Evolutionary conservation across 2,329 filamentous ascomycete species (phyloP).

Genomic region (Tothia fuscella): DNA sequence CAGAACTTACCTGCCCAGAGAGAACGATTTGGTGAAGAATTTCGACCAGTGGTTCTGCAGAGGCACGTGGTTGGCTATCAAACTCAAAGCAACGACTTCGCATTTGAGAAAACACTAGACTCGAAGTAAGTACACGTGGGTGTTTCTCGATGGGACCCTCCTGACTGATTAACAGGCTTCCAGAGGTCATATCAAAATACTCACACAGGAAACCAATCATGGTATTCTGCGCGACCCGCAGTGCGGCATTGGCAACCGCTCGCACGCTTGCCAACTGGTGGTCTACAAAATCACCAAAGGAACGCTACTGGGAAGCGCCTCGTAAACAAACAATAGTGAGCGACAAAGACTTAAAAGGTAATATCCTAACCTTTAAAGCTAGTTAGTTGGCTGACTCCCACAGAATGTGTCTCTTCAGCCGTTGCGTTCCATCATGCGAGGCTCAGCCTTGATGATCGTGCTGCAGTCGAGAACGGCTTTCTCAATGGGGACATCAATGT

Average conservation of each 20-base stretch:
- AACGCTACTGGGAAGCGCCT: constrained; percentile 54
- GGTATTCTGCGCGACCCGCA: constrained; percentile 70
- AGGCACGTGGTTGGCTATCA: constrained; percentile 68
- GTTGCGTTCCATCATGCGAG: constrained; percentile 79
- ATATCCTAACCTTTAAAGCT: background rate
- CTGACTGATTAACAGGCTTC: constrained; percentile 37
- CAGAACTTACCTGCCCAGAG: constrained; percentile 51
- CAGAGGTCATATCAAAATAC: constrained; percentile 53
- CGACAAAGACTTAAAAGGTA: constrained; percentile 8
- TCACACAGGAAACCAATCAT: constrained; percentile 64
- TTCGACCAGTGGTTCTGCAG: constrained; percentile 63
- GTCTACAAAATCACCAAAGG: constrained; percentile 35
- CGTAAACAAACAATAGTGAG: constrained; percentile 37
- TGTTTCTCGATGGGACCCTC: background rate
- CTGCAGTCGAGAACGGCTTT: constrained; percentile 55
- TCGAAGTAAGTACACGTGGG: constrained; percentile 32
- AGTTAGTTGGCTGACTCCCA: background rate
- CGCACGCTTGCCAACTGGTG: constrained; percentile 56
- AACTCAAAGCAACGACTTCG: constrained; percentile 54
- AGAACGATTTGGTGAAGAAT: constrained; percentile 66
- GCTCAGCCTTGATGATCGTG: constrained; percentile 51
- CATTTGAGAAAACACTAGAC: constrained; percentile 60
- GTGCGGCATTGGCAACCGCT: constrained; percentile 57
- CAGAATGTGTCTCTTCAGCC: constrained; percentile 41
- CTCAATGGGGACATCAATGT: constrained; percentile 60